Base-by-base conservation (phyloP, 2,329 filamentous ascomycete species). In the Colletotrichum lini region DNA sequence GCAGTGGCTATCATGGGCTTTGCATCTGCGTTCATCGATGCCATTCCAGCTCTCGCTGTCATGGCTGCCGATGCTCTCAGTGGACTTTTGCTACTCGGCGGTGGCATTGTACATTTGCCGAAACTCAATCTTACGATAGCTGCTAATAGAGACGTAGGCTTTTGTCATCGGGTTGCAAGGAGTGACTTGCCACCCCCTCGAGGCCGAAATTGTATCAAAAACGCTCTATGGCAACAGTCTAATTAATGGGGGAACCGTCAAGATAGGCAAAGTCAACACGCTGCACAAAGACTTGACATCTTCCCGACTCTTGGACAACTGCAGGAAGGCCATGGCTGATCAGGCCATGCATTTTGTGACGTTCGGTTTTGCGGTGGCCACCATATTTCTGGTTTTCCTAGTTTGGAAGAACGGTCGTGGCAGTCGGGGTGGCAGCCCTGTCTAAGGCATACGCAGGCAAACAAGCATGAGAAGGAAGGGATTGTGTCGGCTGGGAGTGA, bases 331-430 rank as follows among this genome's bases (percentile, higher is more conserved):
- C 2, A 62, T 26, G 0, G 70, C 72, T 18, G 52, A 65, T 4
- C 70, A 74, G 40, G 62, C 70, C 2, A 59, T 74, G 49, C 70
- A 73, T 2, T 73, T 74, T 6, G 70, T 70, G 35, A 65, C 70
- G 4, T 57, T 54, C 3, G 66, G 65, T 2, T 52, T 70, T 18
- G 66, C 50, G 2, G 13, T 73, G 10, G 52, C 53, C 0, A 74
- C 70, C 16, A 18, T 70, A n/a, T 18, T 45, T 13, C 57, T 74
- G 10, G 42, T 61, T 23, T 74, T 67, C 30, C 26, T 70, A 21
- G 52, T 59, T 4, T 72, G 61, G 65, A 72, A 23, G 65, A 70
- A 62, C 9, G 26, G 61, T 40, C 61, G 58, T 12, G 62, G 68
- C 23, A 53, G 50, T 23, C 40, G 65, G 15, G 23, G 44, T n/a